phyloP scores from a whole-genome alignment of 2,329 filamentous ascomycete species.

The Aspergillus sp. region DNA sequence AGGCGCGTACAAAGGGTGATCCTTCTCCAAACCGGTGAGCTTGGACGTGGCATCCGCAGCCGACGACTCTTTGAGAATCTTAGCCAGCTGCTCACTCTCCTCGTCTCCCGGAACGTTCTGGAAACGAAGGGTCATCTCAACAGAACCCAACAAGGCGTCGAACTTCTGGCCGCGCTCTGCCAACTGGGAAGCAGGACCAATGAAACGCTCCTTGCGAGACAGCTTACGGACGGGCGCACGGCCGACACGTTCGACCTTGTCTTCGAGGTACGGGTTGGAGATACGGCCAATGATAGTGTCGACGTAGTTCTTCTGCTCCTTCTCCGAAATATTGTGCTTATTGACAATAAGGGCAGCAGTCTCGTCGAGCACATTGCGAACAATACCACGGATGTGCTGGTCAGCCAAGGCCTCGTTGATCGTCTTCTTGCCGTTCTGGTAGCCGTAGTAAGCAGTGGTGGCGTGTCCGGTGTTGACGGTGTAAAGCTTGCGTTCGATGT shows the following conservation, averaged over 20 bases:
- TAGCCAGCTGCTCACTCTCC: conserved; percentile 75
- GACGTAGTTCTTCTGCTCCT: conserved; percentile 79
- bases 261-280: conserved; percentile 85
- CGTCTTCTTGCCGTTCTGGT: conserved; percentile 74
- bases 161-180: conserved; percentile 70
- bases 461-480: conserved; percentile 98
- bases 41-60: conserved; percentile 69
- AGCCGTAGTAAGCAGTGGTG: conserved; percentile 90
- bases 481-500: conserved; percentile 98
- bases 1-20: conserved; percentile 67
- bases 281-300: conserved; percentile 88
- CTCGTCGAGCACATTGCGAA: conserved; percentile 72
- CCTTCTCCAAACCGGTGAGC: conserved; percentile 70
- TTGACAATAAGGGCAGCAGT: conserved; percentile 76
- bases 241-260: conserved; percentile 89
- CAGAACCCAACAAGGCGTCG: conserved; percentile 65
- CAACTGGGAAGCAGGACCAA: conserved; percentile 82
- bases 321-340: conserved; percentile 70
- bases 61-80: conserved; percentile 68
- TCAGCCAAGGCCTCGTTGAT: conserved; percentile 86
- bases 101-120: conserved; percentile 89
- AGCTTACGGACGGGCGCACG: conserved; percentile 92
- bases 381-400: conserved; percentile 67
- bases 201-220: conserved; percentile 88
- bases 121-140: conserved; percentile 91